Percentiles rank a stretch among this genome's conserved stretches.
These are phyloP conservation scores for Starmerella tilneyi DNA, from an alignment of 805 yeast species.

Conservation along the genomic window DNA sequence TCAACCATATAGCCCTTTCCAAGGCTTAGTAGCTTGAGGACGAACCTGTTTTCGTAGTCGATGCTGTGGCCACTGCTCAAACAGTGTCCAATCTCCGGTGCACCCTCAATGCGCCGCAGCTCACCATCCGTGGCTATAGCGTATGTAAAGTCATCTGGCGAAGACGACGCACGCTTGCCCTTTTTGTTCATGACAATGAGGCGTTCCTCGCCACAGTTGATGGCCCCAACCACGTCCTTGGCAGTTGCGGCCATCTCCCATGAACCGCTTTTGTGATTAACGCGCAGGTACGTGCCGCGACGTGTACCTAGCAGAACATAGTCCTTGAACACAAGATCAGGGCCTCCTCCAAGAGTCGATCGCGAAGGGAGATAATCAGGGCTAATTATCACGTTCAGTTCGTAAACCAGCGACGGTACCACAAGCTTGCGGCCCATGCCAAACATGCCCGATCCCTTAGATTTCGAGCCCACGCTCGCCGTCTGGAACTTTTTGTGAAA, in stretches of 20 bases:
- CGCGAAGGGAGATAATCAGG: constrained; percentile 15
- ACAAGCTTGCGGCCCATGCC: constrained; percentile 16
- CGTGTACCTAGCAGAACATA: constrained; percentile 17
- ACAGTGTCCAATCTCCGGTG: constrained; percentile 13
- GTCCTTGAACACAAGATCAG: constrained; percentile 18
- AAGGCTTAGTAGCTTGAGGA: constrained; percentile 12
- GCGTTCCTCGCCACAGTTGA: constrained; percentile 3
- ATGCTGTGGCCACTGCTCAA: constrained; percentile 14
- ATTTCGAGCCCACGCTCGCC: constrained; percentile 11
- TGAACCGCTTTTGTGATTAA: constrained; percentile 12
- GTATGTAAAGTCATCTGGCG: constrained; percentile 6
- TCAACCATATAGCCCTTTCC: constrained; percentile 14
- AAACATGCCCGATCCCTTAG: constrained; percentile 14
- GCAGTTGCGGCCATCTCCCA: constrained; percentile 18
- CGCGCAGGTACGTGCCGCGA: constrained; percentile 16
- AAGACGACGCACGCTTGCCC: neutral
- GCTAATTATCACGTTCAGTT: constrained; percentile 10
- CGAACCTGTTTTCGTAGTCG: constrained; percentile 11
- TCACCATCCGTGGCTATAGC: constrained; percentile 12
- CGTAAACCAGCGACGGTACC: constrained; percentile 10
- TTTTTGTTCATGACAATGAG: neutral
- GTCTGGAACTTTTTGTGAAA: constrained; percentile 23
- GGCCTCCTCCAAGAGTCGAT: constrained; percentile 9
- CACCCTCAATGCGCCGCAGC: constrained; percentile 12
- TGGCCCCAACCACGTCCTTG: constrained; percentile 16